These are phyloP conservation scores for Penicillium cosmopolitanum DNA, from an alignment of 495 filamentous ascomycete genomes.

Conservation along the genomic window DNA sequence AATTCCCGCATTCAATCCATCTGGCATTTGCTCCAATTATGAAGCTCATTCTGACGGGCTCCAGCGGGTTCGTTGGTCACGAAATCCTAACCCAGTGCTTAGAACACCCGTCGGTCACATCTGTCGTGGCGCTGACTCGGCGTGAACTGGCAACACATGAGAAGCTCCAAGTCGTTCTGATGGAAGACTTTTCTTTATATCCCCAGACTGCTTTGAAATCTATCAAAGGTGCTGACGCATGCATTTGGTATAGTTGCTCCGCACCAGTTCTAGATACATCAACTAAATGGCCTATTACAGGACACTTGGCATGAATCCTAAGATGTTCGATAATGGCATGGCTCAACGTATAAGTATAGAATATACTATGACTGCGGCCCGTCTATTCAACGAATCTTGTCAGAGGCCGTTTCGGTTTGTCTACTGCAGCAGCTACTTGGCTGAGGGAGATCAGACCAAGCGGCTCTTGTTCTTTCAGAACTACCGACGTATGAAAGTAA, in stretches of 20 bases:
- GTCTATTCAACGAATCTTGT: conserved; percentile 36
- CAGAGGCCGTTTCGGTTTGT: conserved; percentile 52
- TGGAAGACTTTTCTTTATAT: conserved; percentile 51
- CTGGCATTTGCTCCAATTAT: conserved; percentile 25
- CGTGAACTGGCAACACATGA: conserved; percentile 36
- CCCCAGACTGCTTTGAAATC: conserved; percentile 38
- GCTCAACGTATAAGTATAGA: conserved; percentile 44
- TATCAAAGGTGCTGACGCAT: conserved; percentile 54
- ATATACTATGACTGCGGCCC: conserved; percentile 46
- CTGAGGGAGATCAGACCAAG: conserved; percentile 52
- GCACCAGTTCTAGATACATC: background rate
- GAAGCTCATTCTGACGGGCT: conserved; percentile 57
- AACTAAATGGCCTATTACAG: background rate
- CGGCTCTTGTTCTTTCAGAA: conserved; percentile 44
- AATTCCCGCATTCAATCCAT: background rate
- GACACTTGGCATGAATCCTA: conserved; percentile 17
- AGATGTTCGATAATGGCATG: conserved; percentile 18
- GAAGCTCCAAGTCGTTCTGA: conserved; percentile 48
- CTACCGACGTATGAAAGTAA: conserved; percentile 49
- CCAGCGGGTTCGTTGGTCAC: conserved; percentile 55
- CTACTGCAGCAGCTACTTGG: conserved; percentile 50
- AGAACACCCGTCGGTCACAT: conserved; percentile 45
- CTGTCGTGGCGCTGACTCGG: conserved; percentile 52
- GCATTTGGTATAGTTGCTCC: conserved; percentile 49
- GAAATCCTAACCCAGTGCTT: conserved; percentile 54